Evolutionary conservation across 2,329 filamentous ascomycete species (phyloP).

Genomic region (Calonectria montana): DNA sequence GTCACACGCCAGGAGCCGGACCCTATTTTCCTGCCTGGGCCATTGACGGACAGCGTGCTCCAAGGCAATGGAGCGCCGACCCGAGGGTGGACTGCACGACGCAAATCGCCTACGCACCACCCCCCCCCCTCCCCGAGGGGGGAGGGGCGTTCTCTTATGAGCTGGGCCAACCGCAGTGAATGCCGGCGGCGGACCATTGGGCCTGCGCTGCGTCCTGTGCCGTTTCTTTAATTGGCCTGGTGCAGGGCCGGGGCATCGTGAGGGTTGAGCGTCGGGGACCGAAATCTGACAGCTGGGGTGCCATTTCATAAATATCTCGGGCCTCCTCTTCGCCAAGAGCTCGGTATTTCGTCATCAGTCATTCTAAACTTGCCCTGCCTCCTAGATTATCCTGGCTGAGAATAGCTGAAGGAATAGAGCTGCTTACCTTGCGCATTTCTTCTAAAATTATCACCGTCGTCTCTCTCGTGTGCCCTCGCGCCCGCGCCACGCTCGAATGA

Average conservation of each 20-base stretch:
- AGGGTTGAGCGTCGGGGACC: neutral
- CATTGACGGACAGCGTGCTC: neutral
- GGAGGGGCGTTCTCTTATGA: neutral
- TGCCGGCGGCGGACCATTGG: neutral
- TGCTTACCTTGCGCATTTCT: neutral
- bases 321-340: neutral
- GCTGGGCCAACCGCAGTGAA: neutral
- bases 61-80: neutral
- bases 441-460: neutral
- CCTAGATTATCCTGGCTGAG: neutral
- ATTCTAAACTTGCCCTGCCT: conserved; percentile 6
- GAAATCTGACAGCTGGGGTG: conserved; percentile 13
- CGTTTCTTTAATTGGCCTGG: neutral
- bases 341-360: neutral
- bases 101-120: neutral
- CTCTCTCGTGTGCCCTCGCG: neutral
- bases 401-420: conserved; percentile 10
- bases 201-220: neutral
- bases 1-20: neutral
- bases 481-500: neutral
- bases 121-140: too few species aligned
- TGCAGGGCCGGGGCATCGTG: neutral
- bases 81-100: neutral
- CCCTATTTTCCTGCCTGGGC: neutral
- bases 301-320: conserved; percentile 16